Evolutionary conservation across 2,329 filamentous ascomycete genomes (phyloP).

Genomic region (Pseudopyricularia cyperi): DNA sequence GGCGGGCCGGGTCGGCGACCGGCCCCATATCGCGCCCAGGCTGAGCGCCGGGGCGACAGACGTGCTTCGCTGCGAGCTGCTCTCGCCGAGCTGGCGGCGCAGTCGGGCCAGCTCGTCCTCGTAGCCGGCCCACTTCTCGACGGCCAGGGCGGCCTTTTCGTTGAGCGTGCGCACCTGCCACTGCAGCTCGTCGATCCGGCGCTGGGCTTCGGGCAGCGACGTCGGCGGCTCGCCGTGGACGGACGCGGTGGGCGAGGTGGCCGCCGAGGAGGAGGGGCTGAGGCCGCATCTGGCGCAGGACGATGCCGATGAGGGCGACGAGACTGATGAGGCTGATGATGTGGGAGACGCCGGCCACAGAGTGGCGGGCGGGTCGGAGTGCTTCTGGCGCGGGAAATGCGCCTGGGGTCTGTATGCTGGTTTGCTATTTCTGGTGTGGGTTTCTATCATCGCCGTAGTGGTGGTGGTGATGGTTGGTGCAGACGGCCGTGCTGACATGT

Average conservation of each 20-base stretch:
- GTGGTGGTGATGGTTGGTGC: no score
- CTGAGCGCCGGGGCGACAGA: background rate
- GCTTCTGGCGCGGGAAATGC: background rate
- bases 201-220: conserved; percentile 37
- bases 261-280: background rate
- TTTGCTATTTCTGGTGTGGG: background rate
- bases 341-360: background rate
- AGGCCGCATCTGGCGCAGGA: conserved; percentile 9
- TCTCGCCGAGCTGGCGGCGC: conserved; percentile 19
- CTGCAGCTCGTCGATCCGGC: conserved; percentile 55
- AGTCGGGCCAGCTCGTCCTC: conserved; percentile 61
- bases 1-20: conserved; percentile 7
- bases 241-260: background rate
- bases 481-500: background rate
- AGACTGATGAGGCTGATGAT: background rate
- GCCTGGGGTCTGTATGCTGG: background rate
- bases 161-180: conserved; percentile 57
- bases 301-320: background rate
- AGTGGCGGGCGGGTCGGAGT: background rate
- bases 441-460: background rate
- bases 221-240: conserved; percentile 4
- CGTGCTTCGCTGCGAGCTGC: background rate
- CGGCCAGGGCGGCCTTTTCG: conserved; percentile 53
- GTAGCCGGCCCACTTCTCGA: conserved; percentile 62
- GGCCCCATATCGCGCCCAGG: background rate